Percentiles rank a stretch among this genome's conserved stretches.
Evolutionary conservation across 805 yeast genomes (phyloP).

Genomic region (Candida nonsorbophila): DNA sequence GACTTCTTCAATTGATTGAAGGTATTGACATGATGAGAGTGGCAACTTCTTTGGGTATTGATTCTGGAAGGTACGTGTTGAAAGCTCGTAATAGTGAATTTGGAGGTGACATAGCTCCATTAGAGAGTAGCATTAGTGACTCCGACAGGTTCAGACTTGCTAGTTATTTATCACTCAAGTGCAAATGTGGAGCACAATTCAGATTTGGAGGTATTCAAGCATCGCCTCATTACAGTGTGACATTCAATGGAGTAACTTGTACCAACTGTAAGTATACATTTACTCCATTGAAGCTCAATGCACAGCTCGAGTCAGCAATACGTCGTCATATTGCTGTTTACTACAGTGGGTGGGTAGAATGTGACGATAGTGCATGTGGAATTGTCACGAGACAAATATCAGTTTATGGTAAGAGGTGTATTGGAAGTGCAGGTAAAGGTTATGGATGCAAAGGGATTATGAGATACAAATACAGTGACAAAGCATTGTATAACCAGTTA

Average conservation of each 20-base stretch:
- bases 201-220: constrained; percentile 71
- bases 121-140: constrained; percentile 78
- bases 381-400: constrained; percentile 76
- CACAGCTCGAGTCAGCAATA: constrained; percentile 72
- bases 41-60: constrained; percentile 75
- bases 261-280: constrained; percentile 51
- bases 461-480: constrained; percentile 71
- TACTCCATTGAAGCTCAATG: constrained; percentile 49
- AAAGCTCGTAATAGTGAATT: constrained; percentile 35
- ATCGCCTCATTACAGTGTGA: constrained; percentile 54
- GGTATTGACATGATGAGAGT: constrained; percentile 79
- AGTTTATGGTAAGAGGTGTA: constrained; percentile 84
- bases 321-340: constrained; percentile 67
- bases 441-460: constrained; percentile 75
- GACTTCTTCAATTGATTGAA: constrained; percentile 78
- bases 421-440: constrained; percentile 57
- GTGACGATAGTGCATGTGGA: constrained; percentile 85
- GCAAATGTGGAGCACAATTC: constrained; percentile 59
- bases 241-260: constrained; percentile 70
- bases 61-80: constrained; percentile 53
- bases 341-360: constrained; percentile 79
- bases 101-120: constrained; percentile 48
- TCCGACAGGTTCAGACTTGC: constrained; percentile 73
- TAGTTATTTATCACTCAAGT: constrained; percentile 48
- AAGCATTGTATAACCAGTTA: constrained; percentile 79